Percentiles rank a stretch among this genome's conserved stretches.
phyloP scores from a whole-genome alignment of 139 green algal genomes.

The Pseudopediastrum boryanum region DNA sequence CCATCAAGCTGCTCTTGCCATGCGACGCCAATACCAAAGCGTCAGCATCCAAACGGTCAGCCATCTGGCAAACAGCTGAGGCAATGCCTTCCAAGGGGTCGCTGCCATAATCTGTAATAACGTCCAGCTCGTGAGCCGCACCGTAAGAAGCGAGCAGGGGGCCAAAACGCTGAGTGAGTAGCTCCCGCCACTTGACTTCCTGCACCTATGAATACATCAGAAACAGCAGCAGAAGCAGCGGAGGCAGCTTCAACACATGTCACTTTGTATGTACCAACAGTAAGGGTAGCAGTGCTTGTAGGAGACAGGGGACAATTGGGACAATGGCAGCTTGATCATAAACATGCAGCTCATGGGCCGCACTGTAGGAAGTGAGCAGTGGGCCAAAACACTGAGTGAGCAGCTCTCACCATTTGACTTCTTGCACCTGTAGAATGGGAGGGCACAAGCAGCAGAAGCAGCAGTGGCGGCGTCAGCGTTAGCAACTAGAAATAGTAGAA shows the following conservation, averaged over 20 bases:
- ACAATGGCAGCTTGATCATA: not conserved
- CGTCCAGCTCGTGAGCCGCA: constrained; percentile 11
- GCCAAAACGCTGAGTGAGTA: constrained; percentile 17
- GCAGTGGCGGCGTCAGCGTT: no score
- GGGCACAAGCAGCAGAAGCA: no score
- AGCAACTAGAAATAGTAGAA: no score
- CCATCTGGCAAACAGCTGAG: constrained; percentile 3
- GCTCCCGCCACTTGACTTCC: constrained; percentile 9
- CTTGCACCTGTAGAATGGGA: no score
- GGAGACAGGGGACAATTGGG: not conserved
- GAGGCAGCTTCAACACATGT: no score
- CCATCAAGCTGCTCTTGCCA: constrained; percentile 17
- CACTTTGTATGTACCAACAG: not conserved
- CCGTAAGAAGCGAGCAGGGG: constrained; percentile 1
- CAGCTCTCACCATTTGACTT: no score
- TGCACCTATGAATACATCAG: constrained; percentile 8
- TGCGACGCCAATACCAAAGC: constrained; percentile 16
- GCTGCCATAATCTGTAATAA: constrained; percentile 29
- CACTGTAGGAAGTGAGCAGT: not conserved
- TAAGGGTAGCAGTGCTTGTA: not conserved
- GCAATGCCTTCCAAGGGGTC: constrained; percentile 15
- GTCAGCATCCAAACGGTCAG: constrained; percentile 9
- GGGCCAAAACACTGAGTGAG: not conserved
- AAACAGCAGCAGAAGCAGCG: constrained; percentile 3
- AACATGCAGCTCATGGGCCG: not conserved